A percentile compares a stretch with the other conserved stretches of the same genome.
These are phyloP conservation scores for Fusarium coicis DNA, from an alignment of 2,329 filamentous ascomycete species.

Conservation along the genomic window DNA sequence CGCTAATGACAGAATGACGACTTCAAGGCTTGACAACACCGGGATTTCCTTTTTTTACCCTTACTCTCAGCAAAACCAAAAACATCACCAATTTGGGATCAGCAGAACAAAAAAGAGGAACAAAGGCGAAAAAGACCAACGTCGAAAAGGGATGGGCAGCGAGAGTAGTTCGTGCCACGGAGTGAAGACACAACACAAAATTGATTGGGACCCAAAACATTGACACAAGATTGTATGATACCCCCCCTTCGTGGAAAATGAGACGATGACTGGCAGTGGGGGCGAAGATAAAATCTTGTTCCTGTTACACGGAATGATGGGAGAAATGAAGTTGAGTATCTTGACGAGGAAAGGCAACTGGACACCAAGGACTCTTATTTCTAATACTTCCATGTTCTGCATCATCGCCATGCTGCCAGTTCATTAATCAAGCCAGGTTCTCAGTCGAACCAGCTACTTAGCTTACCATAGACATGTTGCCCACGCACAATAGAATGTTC, in stretches of 20 bases:
- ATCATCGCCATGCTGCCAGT: slow-evolving; percentile 27
- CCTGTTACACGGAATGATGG: neutral
- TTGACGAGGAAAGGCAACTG: slow-evolving; percentile 10
- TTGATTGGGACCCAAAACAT: slow-evolving; percentile 21
- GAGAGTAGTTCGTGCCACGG: slow-evolving; percentile 34
- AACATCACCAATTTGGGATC: slow-evolving; percentile 8
- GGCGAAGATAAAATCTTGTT: slow-evolving; percentile 14
- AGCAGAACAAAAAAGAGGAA: slow-evolving; percentile 6
- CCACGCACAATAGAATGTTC: slow-evolving; percentile 48
- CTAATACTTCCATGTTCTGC: slow-evolving; percentile 19
- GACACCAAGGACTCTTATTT: slow-evolving; percentile 9
- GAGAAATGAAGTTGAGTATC: slow-evolving; percentile 6
- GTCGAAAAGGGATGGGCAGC: slow-evolving; percentile 33
- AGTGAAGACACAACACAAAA: slow-evolving; percentile 5
- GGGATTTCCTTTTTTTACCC: slow-evolving; percentile 1
- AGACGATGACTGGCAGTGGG: slow-evolving; percentile 31
- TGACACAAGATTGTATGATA: slow-evolving; percentile 32
- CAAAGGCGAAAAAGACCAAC: slow-evolving; percentile 21
- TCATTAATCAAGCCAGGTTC: slow-evolving; percentile 33
- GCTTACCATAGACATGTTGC: slow-evolving; percentile 46
- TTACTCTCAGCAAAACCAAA: slow-evolving; percentile 19
- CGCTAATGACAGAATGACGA: slow-evolving; percentile 38
- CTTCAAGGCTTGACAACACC: slow-evolving; percentile 17
- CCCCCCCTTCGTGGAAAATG: slow-evolving; percentile 28
- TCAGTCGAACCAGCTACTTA: slow-evolving; percentile 37